These are phyloP conservation scores for Pulveroboletus ravenelii DNA, from an alignment of 768 basidiomycete species.

Conservation along the genomic window DNA sequence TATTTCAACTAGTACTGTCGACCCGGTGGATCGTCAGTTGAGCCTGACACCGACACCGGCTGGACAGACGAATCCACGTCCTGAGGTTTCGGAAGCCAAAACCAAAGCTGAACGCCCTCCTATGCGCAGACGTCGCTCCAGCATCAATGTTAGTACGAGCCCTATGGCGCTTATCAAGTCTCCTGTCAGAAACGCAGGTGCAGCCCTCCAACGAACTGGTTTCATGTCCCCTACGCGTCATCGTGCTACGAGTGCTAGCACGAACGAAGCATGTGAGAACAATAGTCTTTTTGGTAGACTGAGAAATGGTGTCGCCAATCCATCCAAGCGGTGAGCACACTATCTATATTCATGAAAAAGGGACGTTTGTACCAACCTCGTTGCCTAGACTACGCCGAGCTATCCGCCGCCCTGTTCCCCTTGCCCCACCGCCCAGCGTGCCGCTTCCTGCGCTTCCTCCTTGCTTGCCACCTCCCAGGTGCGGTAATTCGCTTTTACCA, in stretches of 20 bases:
- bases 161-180: constrained; percentile 59
- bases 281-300: constrained; percentile 48
- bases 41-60: constrained; percentile 36
- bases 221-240: constrained; percentile 36
- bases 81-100: constrained; percentile 18
- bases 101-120: constrained; percentile 33
- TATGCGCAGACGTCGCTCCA: constrained; percentile 60
- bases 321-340: constrained; percentile 31
- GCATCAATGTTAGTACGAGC: constrained; percentile 48
- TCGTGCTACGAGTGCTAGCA: constrained; percentile 43
- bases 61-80: constrained; percentile 24
- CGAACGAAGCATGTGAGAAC: constrained; percentile 31
- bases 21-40: constrained; percentile 34
- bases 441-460: constrained; percentile 27
- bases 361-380: not conserved
- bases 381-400: constrained; percentile 37
- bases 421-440: constrained; percentile 25
- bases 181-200: constrained; percentile 46
- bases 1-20: constrained; percentile 17
- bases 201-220: constrained; percentile 47
- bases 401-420: constrained; percentile 29
- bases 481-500: constrained; percentile 13
- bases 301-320: constrained; percentile 39
- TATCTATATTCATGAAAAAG: too few relatives aligned
- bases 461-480: constrained; percentile 18